These are phyloP conservation scores for Hexamita inflata DNA, from an alignment of 208 protist species.

Conservation along the genomic window DNA sequence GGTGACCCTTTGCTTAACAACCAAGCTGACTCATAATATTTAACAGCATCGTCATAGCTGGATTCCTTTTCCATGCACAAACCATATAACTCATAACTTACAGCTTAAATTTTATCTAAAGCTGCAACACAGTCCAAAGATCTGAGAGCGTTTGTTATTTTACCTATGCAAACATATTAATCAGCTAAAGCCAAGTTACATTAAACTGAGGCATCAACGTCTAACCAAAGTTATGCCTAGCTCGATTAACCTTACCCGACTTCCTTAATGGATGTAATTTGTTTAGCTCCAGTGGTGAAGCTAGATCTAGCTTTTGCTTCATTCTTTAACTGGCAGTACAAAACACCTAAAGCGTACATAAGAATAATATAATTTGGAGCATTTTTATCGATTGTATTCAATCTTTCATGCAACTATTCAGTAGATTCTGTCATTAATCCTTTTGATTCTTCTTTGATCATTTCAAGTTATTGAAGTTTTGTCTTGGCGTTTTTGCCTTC, in stretches of 20 bases:
- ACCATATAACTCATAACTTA: conserved; percentile 14
- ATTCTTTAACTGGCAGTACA: conserved; percentile 20
- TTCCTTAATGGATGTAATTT: not conserved
- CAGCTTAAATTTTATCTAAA: not conserved
- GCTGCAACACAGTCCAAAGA: not conserved
- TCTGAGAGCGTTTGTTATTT: conserved; percentile 17
- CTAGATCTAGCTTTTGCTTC: not conserved
- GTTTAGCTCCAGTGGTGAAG: not conserved
- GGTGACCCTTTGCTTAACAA: not conserved
- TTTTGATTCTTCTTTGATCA: not conserved
- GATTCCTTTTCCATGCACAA: conserved; percentile 6
- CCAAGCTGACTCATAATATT: conserved; percentile 24
- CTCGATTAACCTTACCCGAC: not conserved
- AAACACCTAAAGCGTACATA: not conserved
- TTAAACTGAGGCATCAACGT: conserved; percentile 15
- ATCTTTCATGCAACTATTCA: not conserved
- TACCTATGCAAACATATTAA: conserved; percentile 13
- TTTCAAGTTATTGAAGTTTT: not conserved
- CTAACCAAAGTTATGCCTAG: not conserved
- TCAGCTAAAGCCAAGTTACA: conserved; percentile 21
- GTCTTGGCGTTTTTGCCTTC: conserved; percentile 3
- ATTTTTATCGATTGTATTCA: not conserved
- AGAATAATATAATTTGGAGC: not conserved
- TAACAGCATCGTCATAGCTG: not conserved
- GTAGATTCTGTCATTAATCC: not conserved